Evolutionary conservation across 2,329 filamentous ascomycete genomes (phyloP).

Genomic region (Alternaria panax): DNA sequence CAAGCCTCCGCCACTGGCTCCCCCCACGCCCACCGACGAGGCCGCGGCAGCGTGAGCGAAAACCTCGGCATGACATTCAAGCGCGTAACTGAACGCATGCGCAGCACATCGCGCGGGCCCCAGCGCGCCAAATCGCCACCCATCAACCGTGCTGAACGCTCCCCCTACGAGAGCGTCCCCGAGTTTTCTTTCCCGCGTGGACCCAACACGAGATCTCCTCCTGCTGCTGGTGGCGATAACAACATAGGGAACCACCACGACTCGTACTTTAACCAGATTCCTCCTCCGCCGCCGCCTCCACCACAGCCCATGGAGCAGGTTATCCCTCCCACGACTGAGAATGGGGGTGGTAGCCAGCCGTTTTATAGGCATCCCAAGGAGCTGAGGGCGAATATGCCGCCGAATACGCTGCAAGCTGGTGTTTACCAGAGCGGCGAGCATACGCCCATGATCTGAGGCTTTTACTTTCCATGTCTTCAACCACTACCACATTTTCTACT

Average conservation of each 20-base stretch:
- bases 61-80: conserved; percentile 60
- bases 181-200: conserved; percentile 41
- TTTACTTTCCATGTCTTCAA: too few species aligned
- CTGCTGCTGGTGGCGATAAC: conserved; percentile 35
- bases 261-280: conserved; percentile 39
- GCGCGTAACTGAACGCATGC: conserved; percentile 64
- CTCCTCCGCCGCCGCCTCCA: conserved; percentile 49
- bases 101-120: conserved; percentile 61
- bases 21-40: conserved; percentile 58
- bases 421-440: conserved; percentile 45
- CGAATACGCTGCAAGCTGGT: conserved; percentile 54
- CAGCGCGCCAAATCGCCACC: conserved; percentile 58
- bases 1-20: conserved; percentile 42
- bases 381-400: conserved; percentile 60
- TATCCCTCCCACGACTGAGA: conserved; percentile 48
- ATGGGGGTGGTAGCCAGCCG: conserved; percentile 28
- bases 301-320: conserved; percentile 52
- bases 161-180: conserved; percentile 56
- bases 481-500: too few species aligned
- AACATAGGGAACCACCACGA: conserved; percentile 25
- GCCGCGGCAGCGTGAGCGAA: conserved; percentile 65
- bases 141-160: conserved; percentile 36
- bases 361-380: conserved; percentile 56
- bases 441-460: conserved; percentile 47
- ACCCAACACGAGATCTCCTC: conserved; percentile 37